Evolutionary conservation across 805 yeast species (phyloP).

Genomic region (Candida anglica): DNA sequence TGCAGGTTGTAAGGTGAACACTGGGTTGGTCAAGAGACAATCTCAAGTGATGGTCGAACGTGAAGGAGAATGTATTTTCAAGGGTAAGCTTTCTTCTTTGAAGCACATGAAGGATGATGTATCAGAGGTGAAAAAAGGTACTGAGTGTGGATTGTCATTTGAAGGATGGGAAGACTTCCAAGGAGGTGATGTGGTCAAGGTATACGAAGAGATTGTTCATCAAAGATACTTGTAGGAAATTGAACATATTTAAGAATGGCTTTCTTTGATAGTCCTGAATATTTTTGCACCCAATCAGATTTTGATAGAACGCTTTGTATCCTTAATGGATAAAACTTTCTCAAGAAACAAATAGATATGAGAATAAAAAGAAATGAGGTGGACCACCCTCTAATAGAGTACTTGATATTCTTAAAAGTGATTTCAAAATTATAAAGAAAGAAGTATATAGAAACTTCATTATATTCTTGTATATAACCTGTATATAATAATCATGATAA

Average conservation of each 20-base stretch:
- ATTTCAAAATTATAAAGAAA: too few species aligned
- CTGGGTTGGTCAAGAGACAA: constrained; percentile 64
- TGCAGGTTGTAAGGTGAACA: constrained; percentile 83
- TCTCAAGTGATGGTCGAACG: constrained; percentile 57
- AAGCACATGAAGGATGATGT: constrained; percentile 82
- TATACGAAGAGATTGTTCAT: constrained; percentile 57
- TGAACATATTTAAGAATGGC: too few species aligned
- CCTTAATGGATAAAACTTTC: too few species aligned
- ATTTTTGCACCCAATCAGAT: too few species aligned
- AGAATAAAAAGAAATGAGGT: constrained; percentile 1
- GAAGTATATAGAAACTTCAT: too few species aligned
- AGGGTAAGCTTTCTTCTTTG: constrained; percentile 67
- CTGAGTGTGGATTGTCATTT: constrained; percentile 85
- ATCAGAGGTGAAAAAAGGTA: constrained; percentile 72
- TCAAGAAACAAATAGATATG: neutral
- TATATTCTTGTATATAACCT: constrained; percentile 2
- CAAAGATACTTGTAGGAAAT: constrained; percentile 28
- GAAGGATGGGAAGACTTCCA: constrained; percentile 63
- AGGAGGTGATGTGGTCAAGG: constrained; percentile 73
- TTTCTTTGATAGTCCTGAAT: too few species aligned
- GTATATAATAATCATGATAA: constrained; percentile 1
- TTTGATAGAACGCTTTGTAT: too few species aligned
- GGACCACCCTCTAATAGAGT: too few species aligned
- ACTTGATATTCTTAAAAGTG: too few species aligned
- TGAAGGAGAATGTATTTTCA: constrained; percentile 40